A percentile compares a stretch with the other conserved stretches of the same genome.
Evolutionary conservation across 176 grass and related monocot species (phyloP).

Genomic region (Lolium multiflorum): DNA sequence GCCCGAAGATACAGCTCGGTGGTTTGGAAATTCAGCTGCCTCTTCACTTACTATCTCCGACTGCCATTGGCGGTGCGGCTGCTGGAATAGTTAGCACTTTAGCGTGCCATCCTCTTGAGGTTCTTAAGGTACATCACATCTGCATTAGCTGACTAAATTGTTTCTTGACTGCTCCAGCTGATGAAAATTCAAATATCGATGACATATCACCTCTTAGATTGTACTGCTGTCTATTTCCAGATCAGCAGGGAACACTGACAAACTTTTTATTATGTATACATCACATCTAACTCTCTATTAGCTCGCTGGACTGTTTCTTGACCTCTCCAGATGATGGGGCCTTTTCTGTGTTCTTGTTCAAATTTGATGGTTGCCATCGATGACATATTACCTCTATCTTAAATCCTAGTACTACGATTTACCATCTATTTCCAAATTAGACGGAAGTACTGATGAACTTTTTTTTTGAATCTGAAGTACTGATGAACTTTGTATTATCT

Average conservation of each 20-base stretch:
- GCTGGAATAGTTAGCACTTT: slow-evolving; percentile 72
- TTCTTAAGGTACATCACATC: slow-evolving; percentile 64
- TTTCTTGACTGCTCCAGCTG: not conserved
- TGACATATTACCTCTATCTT: slow-evolving; percentile 13
- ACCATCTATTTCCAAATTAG: slow-evolving; percentile 4
- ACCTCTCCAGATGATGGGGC: too few relatives aligned
- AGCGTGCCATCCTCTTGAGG: slow-evolving; percentile 76
- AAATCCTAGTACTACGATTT: not conserved
- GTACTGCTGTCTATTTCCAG: too few relatives aligned
- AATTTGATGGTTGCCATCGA: not conserved
- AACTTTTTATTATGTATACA: slow-evolving; percentile 28
- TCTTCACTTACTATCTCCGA: slow-evolving; percentile 56
- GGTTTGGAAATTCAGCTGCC: slow-evolving; percentile 49
- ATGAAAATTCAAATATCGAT: too few relatives aligned
- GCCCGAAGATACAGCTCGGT: slow-evolving; percentile 44
- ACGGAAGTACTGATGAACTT: not conserved
- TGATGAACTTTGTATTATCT: too few relatives aligned
- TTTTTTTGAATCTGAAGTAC: too few relatives aligned
- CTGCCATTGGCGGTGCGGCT: slow-evolving; percentile 69
- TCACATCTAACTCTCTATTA: not conserved
- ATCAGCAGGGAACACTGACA: too few relatives aligned
- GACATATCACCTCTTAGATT: too few relatives aligned
- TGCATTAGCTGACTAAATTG: not conserved
- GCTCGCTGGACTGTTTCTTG: not conserved
- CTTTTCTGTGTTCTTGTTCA: not conserved